These are phyloP conservation scores for Lotus japonicus DNA, from an alignment of 306 rosid genomes.

Conservation along the genomic window DNA sequence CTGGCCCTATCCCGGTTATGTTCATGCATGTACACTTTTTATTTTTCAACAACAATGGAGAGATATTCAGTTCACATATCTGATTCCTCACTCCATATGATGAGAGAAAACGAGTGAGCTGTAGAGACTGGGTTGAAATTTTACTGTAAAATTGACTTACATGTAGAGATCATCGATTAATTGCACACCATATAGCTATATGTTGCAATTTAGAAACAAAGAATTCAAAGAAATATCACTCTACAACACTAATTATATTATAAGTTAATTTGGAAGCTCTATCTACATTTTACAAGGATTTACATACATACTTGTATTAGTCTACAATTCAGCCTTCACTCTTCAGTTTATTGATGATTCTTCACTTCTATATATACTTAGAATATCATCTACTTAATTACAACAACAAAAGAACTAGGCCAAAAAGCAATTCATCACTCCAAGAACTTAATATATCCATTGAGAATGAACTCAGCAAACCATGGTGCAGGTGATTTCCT, in stretches of 20 bases:
- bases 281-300: conserved; percentile 10
- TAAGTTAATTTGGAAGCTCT: neutral
- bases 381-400: neutral
- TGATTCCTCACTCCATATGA: neutral
- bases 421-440: conserved; percentile 31
- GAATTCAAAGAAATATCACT: neutral
- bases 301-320: neutral
- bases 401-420: conserved; percentile 34
- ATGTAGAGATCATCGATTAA: neutral
- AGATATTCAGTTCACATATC: neutral
- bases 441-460: conserved; percentile 28
- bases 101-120: neutral
- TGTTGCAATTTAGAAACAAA: neutral
- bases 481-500: neutral
- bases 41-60: too few species aligned
- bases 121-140: neutral
- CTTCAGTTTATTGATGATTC: neutral
- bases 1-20: neutral
- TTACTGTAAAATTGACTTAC: neutral
- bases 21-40: neutral
- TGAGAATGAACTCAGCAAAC: conserved; percentile 26
- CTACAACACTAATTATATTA: too few species aligned
- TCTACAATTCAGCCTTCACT: neutral
- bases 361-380: neutral
- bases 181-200: neutral